Percentiles rank a stretch among this genome's conserved stretches.
Evolutionary conservation across 345 rosid genomes (phyloP).

Genomic region (Hibiscus tridactylites): DNA sequence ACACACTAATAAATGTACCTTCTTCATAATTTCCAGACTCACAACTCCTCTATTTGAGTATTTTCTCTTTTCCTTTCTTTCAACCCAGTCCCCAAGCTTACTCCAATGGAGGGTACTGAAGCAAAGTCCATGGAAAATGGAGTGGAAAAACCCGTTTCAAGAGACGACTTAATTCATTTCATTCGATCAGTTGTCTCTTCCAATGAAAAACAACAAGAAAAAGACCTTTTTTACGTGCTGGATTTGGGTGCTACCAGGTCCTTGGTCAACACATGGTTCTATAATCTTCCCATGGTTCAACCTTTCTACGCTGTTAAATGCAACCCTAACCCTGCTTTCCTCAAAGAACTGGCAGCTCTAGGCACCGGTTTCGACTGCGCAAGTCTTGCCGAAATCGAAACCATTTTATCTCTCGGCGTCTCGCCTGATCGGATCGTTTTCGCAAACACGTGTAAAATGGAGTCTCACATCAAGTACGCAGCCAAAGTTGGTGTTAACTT

Average conservation of each 20-base stretch:
- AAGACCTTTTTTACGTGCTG: slow-evolving; percentile 16
- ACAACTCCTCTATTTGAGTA: background rate
- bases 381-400: slow-evolving; percentile 19
- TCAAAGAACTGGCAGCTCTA: slow-evolving; percentile 17
- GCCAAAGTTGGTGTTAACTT: slow-evolving; percentile 25
- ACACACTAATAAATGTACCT: background rate
- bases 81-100: background rate
- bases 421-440: slow-evolving; percentile 22
- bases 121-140: background rate
- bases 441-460: slow-evolving; percentile 27
- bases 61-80: background rate
- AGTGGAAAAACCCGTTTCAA: background rate
- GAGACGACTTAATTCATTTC: background rate
- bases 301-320: slow-evolving; percentile 31
- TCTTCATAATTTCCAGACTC: background rate
- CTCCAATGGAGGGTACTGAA: background rate
- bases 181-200: background rate
- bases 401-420: slow-evolving; percentile 16
- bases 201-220: background rate
- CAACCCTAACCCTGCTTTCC: slow-evolving; percentile 18
- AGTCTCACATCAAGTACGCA: slow-evolving; percentile 25
- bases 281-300: slow-evolving; percentile 14
- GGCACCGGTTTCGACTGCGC: slow-evolving; percentile 30
- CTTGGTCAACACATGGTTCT: slow-evolving; percentile 16
- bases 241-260: slow-evolving; percentile 13